Percentiles rank a stretch among this genome's conserved stretches.
phyloP scores from a whole-genome alignment of 2,329 filamentous ascomycete genomes.

The Pyricularia sp. region DNA sequence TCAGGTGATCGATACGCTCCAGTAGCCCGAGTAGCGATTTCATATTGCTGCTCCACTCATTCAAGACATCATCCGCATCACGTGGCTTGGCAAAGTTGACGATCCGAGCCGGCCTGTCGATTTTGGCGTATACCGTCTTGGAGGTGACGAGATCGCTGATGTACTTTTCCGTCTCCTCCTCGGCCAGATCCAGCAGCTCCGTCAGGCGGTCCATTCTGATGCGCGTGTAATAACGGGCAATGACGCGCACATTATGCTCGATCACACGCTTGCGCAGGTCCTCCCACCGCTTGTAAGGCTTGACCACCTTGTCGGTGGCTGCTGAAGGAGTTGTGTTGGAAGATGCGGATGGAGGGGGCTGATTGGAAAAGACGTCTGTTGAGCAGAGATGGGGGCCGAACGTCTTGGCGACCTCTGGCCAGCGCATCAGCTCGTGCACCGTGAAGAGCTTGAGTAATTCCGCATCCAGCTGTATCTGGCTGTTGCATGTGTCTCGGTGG shows the following conservation, averaged over 20 bases:
- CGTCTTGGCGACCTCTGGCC: slow-evolving; percentile 81
- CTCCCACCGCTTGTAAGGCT: slow-evolving; percentile 78
- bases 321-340: slow-evolving; percentile 27
- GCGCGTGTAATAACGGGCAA: slow-evolving; percentile 97
- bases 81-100: slow-evolving; percentile 92
- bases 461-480: slow-evolving; percentile 64
- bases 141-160: slow-evolving; percentile 93
- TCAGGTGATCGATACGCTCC: slow-evolving; percentile 87
- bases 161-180: slow-evolving; percentile 97
- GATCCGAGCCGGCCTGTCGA: slow-evolving; percentile 82
- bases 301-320: slow-evolving; percentile 50
- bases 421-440: slow-evolving; percentile 92
- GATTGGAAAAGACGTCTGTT: slow-evolving; percentile 78
- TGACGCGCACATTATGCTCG: slow-evolving; percentile 94
- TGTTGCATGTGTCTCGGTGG: slow-evolving; percentile 69
- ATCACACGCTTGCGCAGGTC: slow-evolving; percentile 97
- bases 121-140: slow-evolving; percentile 97
- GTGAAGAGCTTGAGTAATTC: slow-evolving; percentile 90
- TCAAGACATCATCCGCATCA: slow-evolving; percentile 89
- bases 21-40: slow-evolving; percentile 58
- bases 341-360: slow-evolving; percentile 10
- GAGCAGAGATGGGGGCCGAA: slow-evolving; percentile 79
- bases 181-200: slow-evolving; percentile 77
- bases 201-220: slow-evolving; percentile 87
- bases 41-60: slow-evolving; percentile 96